These are phyloP conservation scores for Aegilops sharonensis DNA, from an alignment of 176 grass and related monocot species.

Conservation along the genomic window DNA sequence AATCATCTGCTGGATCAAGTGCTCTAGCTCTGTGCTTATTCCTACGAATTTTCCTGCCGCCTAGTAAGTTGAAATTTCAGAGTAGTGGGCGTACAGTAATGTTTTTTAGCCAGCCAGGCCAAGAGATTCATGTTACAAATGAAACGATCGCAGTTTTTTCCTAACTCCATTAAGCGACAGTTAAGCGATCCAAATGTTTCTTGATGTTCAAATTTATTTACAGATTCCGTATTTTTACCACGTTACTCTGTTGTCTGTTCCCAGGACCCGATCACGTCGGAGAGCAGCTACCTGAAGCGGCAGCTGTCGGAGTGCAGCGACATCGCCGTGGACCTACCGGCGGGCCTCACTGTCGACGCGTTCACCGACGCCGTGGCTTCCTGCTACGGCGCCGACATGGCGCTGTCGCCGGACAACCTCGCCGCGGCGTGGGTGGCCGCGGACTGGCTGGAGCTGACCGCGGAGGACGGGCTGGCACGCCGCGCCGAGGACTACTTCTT, in stretches of 20 bases:
- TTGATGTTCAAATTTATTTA: neutral
- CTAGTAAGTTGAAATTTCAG: neutral
- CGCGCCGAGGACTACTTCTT: conserved; percentile 75
- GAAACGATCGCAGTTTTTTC: neutral
- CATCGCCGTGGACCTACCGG: conserved; percentile 44
- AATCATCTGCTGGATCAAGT: conserved; percentile 22
- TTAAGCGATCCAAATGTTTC: too few species aligned
- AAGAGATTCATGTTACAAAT: neutral
- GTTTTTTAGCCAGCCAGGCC: too few species aligned
- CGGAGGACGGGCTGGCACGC: conserved; percentile 29
- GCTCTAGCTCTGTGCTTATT: conserved; percentile 3
- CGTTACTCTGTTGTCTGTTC: neutral
- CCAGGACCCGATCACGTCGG: conserved; percentile 67
- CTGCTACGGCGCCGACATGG: conserved; percentile 53
- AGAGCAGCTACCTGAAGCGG: conserved; percentile 66
- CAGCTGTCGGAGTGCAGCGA: conserved; percentile 53
- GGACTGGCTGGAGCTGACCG: conserved; percentile 70
- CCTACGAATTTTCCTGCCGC: neutral
- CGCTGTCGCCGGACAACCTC: conserved; percentile 49
- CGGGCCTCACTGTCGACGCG: conserved; percentile 39
- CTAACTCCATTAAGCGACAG: too few species aligned
- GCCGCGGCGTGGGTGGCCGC: conserved; percentile 42
- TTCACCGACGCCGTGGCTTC: conserved; percentile 47
- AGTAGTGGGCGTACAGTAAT: neutral
- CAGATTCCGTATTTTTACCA: neutral